A percentile compares a stretch with the other conserved stretches of the same genome.
phyloP scores from a whole-genome alignment of 352 stramenopile genomes.

The Pythium apleroticum region DNA sequence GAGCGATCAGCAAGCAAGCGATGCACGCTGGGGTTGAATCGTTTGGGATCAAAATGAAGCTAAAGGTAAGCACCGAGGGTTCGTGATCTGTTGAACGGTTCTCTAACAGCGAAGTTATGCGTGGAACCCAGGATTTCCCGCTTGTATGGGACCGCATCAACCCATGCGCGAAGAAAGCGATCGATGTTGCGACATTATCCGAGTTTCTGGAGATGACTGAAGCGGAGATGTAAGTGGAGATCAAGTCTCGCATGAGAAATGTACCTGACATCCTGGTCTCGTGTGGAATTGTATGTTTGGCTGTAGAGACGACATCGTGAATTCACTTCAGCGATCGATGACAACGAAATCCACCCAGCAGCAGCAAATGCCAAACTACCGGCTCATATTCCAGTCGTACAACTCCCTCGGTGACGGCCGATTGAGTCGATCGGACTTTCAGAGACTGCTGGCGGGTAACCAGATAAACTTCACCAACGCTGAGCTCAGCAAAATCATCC shows the following conservation, averaged over 20 bases:
- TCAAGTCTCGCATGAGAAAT: background rate
- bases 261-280: too few relatives aligned
- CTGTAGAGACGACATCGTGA: slow-evolving; percentile 63
- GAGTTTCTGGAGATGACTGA: slow-evolving; percentile 78
- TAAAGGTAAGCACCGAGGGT: slow-evolving; percentile 44
- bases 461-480: slow-evolving; percentile 71
- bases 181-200: slow-evolving; percentile 54
- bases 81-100: background rate
- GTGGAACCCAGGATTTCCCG: slow-evolving; percentile 42
- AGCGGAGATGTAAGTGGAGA: slow-evolving; percentile 60
- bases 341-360: slow-evolving; percentile 49
- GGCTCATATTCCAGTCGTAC: slow-evolving; percentile 75
- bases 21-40: slow-evolving; percentile 51
- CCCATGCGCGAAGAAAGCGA: slow-evolving; percentile 48
- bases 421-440: slow-evolving; percentile 68
- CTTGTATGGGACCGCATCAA: slow-evolving; percentile 77
- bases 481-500: slow-evolving; percentile 78
- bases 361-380: slow-evolving; percentile 67
- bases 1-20: slow-evolving; percentile 46
- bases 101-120: background rate
- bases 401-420: slow-evolving; percentile 68
- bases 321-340: slow-evolving; percentile 62
- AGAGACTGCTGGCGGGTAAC: slow-evolving; percentile 64
- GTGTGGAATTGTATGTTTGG: background rate
- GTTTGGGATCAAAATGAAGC: slow-evolving; percentile 75